Conservation (phyloP, 352 stramenopile species). For the Pilasporangium apinafurcum region DNA sequence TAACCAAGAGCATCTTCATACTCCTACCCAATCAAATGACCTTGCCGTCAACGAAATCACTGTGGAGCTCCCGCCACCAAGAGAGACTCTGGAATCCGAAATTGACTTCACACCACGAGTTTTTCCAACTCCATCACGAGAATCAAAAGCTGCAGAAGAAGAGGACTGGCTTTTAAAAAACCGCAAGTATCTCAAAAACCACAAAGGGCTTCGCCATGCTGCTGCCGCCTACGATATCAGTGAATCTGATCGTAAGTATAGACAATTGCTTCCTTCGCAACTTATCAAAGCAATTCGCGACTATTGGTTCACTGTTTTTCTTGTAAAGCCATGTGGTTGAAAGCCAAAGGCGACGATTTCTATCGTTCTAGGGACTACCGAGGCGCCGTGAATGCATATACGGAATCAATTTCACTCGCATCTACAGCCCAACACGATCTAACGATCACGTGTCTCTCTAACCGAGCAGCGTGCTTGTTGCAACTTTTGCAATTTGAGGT, state of each 20-base stretch:
- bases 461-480: slow-evolving; percentile 58
- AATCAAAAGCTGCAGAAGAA: slow-evolving; percentile 77
- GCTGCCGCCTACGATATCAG: slow-evolving; percentile 69
- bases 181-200: slow-evolving; percentile 64
- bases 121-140: slow-evolving; percentile 69
- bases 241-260: slow-evolving; percentile 67
- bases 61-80: slow-evolving; percentile 40
- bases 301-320: too few species aligned
- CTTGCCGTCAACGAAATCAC: neutral
- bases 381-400: slow-evolving; percentile 67
- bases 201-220: slow-evolving; percentile 52
- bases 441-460: slow-evolving; percentile 52
- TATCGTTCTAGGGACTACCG: slow-evolving; percentile 61
- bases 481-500: slow-evolving; percentile 55
- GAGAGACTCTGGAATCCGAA: slow-evolving; percentile 30
- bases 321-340: slow-evolving; percentile 69
- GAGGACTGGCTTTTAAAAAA: slow-evolving; percentile 85
- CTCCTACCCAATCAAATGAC: slow-evolving; percentile 1
- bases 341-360: slow-evolving; percentile 83
- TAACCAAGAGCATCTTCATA: neutral
- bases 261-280: too few species aligned
- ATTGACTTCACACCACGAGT: slow-evolving; percentile 74
- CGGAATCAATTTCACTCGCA: slow-evolving; percentile 39
- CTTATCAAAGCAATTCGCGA: too few species aligned
- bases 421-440: slow-evolving; percentile 28